Evolutionary conservation across 2,329 filamentous ascomycete genomes (phyloP), one percentile per base, ranked within the genome.

Genomic region (Hypoxylon sp.): DNA sequence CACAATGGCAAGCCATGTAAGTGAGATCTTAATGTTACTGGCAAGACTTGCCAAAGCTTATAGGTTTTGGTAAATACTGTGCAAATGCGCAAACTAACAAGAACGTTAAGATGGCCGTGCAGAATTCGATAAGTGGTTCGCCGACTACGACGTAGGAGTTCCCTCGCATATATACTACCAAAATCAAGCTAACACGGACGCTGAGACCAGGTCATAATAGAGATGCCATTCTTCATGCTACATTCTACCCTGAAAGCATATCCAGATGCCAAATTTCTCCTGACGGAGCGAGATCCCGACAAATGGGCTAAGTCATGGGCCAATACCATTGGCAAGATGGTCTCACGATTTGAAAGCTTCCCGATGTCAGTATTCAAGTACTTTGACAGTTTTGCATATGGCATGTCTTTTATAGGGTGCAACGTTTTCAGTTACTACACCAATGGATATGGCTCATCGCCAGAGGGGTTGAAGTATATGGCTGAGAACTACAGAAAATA

Each of bases 91-190:
- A 4, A 39, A 37, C 48, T 70, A 51, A 68, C n/a, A 33, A 13
- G 39, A 22, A 17, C 42, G 6, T 17, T 17, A 54, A 77, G 74
- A 80, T 57, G 75, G 73, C 42, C 76, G 78, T 17, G 72, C 70
- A 10, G 81, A 82, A 46, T 82, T 81, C 48, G 80, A 82, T 65
- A 82, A 81, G 69, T 81, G 80, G 76, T 78, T 81, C 26, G 78
- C 78, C 26, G 74, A 79, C 22, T 81, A 81, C 48, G 79, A 81
- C 61, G 80, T 80, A 70, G 57, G 77, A 61, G 31, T 31, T 19
- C 31, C 39, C 26, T 17, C 6, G 2, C 4, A 48, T 9, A 48
- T 51, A 42, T 17, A 29, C 31, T 35, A 22, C 62, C 44, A 33
- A 26, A 52, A 3, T 46, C 11, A 9, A 24, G 44, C 37, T 39